Evolutionary conservation across 306 rosid genomes (phyloP).

Genomic region (Trifolium repens): DNA sequence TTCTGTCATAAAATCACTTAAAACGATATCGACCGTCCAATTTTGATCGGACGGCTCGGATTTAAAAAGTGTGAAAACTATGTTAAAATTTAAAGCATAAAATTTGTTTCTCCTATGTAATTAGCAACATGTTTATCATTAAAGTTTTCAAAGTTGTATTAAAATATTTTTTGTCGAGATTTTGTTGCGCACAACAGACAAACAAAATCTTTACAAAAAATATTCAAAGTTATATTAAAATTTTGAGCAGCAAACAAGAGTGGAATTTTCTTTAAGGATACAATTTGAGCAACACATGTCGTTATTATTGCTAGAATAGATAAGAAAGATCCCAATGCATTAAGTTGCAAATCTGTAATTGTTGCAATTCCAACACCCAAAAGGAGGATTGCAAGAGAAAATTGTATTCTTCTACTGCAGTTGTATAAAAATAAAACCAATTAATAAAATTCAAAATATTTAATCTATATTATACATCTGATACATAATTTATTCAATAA

Average conservation of each 20-base stretch:
- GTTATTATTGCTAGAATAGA: slow-evolving; percentile 87
- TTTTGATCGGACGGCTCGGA: no score
- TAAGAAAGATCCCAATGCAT: slow-evolving; percentile 80
- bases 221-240: slow-evolving; percentile 2
- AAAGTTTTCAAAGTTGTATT: no score
- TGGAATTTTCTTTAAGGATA: slow-evolving; percentile 61
- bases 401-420: slow-evolving; percentile 65
- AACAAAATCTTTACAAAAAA: neutral
- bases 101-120: neutral
- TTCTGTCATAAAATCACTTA: no score
- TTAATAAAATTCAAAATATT: slow-evolving; percentile 38
- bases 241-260: neutral
- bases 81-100: no score
- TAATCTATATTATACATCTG: no score
- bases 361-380: slow-evolving; percentile 97
- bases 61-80: no score
- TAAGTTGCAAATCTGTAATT: slow-evolving; percentile 88
- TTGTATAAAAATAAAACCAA: slow-evolving; percentile 20
- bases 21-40: no score
- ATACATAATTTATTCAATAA: no score
- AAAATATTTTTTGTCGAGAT: no score
- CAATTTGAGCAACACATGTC: slow-evolving; percentile 95
- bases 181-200: neutral
- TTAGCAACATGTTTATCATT: neutral
- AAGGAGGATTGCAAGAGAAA: slow-evolving; percentile 76